Base-by-base conservation (phyloP, 495 filamentous ascomycete genomes). In the Cercophora scortea region DNA sequence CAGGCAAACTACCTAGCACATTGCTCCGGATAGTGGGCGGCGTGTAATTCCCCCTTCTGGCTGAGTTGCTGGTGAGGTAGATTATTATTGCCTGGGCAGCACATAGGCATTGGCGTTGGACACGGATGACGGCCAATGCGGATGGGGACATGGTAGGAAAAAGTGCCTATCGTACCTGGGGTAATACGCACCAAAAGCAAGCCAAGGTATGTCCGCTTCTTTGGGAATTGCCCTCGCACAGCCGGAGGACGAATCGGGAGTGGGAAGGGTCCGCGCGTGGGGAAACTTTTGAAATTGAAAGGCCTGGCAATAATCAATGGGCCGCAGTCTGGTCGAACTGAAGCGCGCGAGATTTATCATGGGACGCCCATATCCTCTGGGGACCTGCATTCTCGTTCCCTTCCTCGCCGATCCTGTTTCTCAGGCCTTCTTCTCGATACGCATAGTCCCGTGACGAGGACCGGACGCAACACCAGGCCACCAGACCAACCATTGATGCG, bases 21-120 rank as follows among this genome's bases (percentile, higher is more conserved):
- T 57, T 60, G 53, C 57, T 58, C 62, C 62, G 59, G 62, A 65
- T 62, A 65, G 59, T 64, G 47, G 25, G n/a, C n/a, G n/a, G n/a
- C n/a, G n/a, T 46, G 34, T 42, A 16, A 51, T 51, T 43, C 32
- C 56, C 52, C 45, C 12, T 47, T 47, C 32, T 42, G 41, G 36
- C 34, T 2, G 15, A 49, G 54, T 42, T 9, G 48, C 4, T 42
- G 15, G 11, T 42, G 16, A 17, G 16, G 8, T 2, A 16, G 16
- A 8, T 42, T 10, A 50, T 57, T 57, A 52, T 51, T 33, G 25
- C 25, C 25, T 25, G 25, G 25, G 25, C 25, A 25, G 25, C 25
- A 25, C 2, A 5, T 5, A 25, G 25, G 25, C 25, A 25, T 25
- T 25, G 25, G 25, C 25, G 25, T 25, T 25, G 25, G 25, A 25